Conservation (phyloP, 306 rosid genomes). For the Trichosanthes truncata region DNA sequence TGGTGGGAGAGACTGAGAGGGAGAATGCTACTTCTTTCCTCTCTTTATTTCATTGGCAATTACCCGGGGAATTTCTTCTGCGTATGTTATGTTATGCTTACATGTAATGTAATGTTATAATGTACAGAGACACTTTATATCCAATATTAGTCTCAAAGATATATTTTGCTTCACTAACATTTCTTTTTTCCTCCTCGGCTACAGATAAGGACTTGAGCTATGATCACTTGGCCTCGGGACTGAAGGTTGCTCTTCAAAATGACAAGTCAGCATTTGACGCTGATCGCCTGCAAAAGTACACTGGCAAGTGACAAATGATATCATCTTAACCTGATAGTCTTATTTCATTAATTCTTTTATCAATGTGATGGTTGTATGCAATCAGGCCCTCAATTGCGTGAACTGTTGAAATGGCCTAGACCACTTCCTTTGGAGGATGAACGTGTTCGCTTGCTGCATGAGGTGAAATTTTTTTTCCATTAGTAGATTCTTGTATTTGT, state of each 20-base stretch:
- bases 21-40: neutral
- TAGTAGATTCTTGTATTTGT: neutral
- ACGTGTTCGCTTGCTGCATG: constrained; percentile 80
- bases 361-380: constrained; percentile 15
- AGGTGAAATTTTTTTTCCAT: constrained; percentile 35
- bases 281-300: constrained; percentile 75
- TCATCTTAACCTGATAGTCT: neutral
- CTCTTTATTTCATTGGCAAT: neutral
- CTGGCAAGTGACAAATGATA: constrained; percentile 38
- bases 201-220: constrained; percentile 78
- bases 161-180: neutral
- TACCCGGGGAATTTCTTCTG: neutral
- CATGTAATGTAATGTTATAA: neutral
- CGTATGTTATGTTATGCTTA: neutral
- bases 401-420: constrained; percentile 83
- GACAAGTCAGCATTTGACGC: constrained; percentile 85
- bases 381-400: constrained; percentile 70
- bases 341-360: neutral
- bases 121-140: neutral
- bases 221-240: constrained; percentile 73
- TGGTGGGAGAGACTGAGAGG: neutral
- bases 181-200: neutral
- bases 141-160: neutral
- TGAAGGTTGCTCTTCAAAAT: constrained; percentile 58
- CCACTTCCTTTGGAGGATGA: constrained; percentile 96